These are phyloP conservation scores for Talaromyces stipitatus DNA, from an alignment of 495 filamentous ascomycete species.

Conservation along the genomic window DNA sequence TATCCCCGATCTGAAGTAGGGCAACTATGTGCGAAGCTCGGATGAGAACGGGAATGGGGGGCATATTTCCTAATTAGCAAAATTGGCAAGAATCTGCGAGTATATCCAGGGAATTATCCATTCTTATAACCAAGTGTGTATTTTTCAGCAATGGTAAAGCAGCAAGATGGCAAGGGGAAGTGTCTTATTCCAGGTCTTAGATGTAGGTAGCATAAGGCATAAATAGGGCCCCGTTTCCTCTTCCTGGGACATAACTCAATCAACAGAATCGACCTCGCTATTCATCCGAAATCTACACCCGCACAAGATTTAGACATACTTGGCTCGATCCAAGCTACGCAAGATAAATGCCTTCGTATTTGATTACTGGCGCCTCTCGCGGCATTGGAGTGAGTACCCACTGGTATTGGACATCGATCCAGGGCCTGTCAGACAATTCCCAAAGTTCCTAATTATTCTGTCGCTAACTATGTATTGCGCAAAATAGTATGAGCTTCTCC, in stretches of 20 bases:
- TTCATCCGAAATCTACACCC: too few relatives aligned
- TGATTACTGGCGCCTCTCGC: constrained; percentile 28
- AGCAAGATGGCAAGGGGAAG: neutral
- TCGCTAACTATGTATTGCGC: too few relatives aligned
- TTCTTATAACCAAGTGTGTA: neutral
- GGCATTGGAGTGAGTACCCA: constrained; percentile 29
- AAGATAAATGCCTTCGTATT: constrained; percentile 23
- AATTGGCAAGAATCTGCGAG: neutral
- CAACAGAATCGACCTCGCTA: neutral
- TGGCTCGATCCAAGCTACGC: too few relatives aligned
- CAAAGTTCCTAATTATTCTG: too few relatives aligned
- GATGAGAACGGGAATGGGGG: neutral
- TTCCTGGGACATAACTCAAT: neutral
- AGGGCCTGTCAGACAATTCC: too few relatives aligned
- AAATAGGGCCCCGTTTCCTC: neutral
- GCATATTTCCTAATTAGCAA: neutral
- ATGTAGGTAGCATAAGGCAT: neutral
- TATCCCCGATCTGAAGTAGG: neutral
- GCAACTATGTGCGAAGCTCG: neutral
- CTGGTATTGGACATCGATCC: neutral
- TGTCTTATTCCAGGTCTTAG: too few relatives aligned
- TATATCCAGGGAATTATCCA: neutral
- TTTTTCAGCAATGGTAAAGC: neutral
- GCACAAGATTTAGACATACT: too few relatives aligned
- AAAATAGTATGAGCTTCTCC: constrained; percentile 35